These are phyloP conservation scores for Claviceps maximensis DNA, from an alignment of 2,329 filamentous ascomycete species.

Conservation along the genomic window DNA sequence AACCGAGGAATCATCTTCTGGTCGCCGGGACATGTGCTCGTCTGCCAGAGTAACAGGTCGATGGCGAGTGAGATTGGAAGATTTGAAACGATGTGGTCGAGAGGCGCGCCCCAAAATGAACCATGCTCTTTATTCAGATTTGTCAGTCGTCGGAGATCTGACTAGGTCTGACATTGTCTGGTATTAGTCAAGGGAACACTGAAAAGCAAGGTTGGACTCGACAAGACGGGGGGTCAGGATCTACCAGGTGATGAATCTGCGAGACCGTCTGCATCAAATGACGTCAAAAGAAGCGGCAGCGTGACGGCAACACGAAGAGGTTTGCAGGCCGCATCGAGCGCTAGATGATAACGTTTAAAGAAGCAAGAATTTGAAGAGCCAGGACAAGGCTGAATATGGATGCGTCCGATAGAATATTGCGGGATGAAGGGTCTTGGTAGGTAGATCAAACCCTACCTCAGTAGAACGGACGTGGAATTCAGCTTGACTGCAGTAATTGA, in stretches of 20 bases:
- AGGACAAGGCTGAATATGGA: neutral
- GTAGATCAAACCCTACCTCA: neutral
- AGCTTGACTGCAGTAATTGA: neutral
- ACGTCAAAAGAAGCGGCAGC: neutral
- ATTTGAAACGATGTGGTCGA: neutral
- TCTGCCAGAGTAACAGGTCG: conserved; percentile 11
- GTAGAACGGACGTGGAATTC: neutral
- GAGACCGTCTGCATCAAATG: neutral
- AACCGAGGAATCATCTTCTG: conserved; percentile 41
- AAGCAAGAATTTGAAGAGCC: neutral
- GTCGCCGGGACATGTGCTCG: conserved; percentile 46
- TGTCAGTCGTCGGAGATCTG: neutral
- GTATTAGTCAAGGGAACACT: neutral
- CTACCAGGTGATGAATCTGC: conserved; percentile 2
- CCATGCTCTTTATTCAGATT: neutral
- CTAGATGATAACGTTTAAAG: neutral
- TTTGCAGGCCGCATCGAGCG: conserved; percentile 3
- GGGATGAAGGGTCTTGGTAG: neutral
- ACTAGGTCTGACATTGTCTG: neutral
- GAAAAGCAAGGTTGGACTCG: neutral
- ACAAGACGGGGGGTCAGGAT: neutral
- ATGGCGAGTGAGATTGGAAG: conserved; percentile 4
- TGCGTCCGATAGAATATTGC: neutral
- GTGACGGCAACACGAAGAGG: neutral
- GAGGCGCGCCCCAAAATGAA: neutral